phyloP scores from a whole-genome alignment of 2,329 filamentous ascomycete species.

The Neoascochyta sp. region DNA sequence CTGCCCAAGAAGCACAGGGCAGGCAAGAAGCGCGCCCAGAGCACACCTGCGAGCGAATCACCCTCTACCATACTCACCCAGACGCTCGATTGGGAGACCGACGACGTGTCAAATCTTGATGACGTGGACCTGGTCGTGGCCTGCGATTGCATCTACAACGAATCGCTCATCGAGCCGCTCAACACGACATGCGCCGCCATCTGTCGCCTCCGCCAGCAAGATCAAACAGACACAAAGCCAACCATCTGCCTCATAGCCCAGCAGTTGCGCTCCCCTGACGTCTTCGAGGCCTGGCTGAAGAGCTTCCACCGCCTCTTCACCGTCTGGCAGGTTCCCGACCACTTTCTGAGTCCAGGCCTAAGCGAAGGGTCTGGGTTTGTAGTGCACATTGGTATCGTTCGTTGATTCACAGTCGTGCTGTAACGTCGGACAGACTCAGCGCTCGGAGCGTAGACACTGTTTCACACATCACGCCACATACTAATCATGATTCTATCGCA shows the following conservation, averaged over 20 bases:
- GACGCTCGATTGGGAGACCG: constrained; percentile 77
- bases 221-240: constrained; percentile 34
- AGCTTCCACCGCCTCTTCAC: constrained; percentile 64
- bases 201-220: constrained; percentile 54
- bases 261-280: constrained; percentile 78
- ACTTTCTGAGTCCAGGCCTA: constrained; percentile 57
- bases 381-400: constrained; percentile 64
- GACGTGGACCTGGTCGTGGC: constrained; percentile 73
- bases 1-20: constrained; percentile 7
- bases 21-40: constrained; percentile 9
- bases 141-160: constrained; percentile 95
- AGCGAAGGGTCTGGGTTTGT: constrained; percentile 69
- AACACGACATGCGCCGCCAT: constrained; percentile 76
- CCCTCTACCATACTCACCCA: constrained; percentile 8
- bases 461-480: too few species aligned
- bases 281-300: constrained; percentile 77
- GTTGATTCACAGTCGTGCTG: too few species aligned
- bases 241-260: constrained; percentile 81
- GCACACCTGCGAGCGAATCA: constrained; percentile 44
- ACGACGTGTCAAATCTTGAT: constrained; percentile 45
- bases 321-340: constrained; percentile 72
- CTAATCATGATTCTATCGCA: too few species aligned
- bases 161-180: constrained; percentile 74
- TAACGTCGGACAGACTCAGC: too few species aligned
- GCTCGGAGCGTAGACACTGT: too few species aligned